These are phyloP conservation scores for Alternaria alternata DNA, from an alignment of 2,329 filamentous ascomycete species.

Conservation along the genomic window DNA sequence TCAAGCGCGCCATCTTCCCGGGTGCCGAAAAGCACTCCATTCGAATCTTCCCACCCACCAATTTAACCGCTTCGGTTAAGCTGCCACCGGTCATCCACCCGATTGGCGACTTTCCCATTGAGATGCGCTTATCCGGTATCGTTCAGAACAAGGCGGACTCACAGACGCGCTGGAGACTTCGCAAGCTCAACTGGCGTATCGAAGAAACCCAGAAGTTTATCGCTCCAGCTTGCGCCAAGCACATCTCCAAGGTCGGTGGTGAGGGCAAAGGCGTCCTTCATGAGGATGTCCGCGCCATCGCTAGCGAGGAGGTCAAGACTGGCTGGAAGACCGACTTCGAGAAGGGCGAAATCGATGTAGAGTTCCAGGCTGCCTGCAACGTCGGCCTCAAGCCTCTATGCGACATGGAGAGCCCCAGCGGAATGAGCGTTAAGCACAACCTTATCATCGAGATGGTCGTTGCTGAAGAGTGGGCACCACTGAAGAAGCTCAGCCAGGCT, in stretches of 20 bases:
- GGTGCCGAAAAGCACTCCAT: constrained; percentile 87
- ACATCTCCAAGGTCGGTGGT: constrained; percentile 70
- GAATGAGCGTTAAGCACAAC: constrained; percentile 81
- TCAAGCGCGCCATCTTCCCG: constrained; percentile 81
- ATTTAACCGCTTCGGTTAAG: constrained; percentile 85
- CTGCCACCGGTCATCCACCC: constrained; percentile 86
- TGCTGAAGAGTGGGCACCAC: constrained; percentile 81
- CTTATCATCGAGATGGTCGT: constrained; percentile 94
- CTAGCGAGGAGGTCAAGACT: constrained; percentile 79
- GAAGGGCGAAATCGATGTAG: constrained; percentile 79
- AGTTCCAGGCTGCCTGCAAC: constrained; percentile 73
- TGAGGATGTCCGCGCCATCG: constrained; percentile 78
- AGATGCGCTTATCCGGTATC: constrained; percentile 85
- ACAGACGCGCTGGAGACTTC: constrained; percentile 85
- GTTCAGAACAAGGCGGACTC: constrained; percentile 72
- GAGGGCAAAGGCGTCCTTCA: constrained; percentile 76
- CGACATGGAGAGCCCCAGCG: constrained; percentile 77
- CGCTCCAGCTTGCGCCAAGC: constrained; percentile 80
- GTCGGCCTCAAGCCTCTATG: constrained; percentile 73
- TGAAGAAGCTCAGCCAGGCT: constrained; percentile 74
- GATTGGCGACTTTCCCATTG: constrained; percentile 80
- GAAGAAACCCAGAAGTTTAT: constrained; percentile 85
- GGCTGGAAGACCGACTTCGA: constrained; percentile 89
- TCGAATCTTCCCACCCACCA: constrained; percentile 94
- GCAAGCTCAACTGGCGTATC: constrained; percentile 91